Conservation (phyloP, 208 protist genomes). For the Phytomonas sp. region DNA sequence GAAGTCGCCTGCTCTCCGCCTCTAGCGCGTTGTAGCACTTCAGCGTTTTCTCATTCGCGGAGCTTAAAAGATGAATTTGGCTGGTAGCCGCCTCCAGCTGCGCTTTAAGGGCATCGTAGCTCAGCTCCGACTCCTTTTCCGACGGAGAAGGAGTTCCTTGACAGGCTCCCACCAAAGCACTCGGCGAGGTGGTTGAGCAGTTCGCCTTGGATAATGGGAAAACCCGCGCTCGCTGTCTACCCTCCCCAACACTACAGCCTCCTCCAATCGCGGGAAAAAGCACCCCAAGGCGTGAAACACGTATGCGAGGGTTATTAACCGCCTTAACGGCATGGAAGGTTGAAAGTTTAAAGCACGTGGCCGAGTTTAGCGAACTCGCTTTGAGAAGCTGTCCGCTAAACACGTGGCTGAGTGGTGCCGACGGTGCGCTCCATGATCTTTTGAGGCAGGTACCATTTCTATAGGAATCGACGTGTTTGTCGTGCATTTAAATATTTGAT, state of each 20-base stretch:
- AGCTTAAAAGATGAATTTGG: slow-evolving; percentile 60
- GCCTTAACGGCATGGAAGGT: not conserved
- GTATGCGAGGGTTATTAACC: not conserved
- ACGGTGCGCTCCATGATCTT: slow-evolving; percentile 2
- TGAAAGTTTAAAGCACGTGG: not conserved
- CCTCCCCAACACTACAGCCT: not conserved
- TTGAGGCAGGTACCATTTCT: not conserved
- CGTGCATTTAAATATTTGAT: not conserved
- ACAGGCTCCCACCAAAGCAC: not conserved
- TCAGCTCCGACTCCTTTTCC: not conserved
- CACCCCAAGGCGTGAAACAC: not conserved
- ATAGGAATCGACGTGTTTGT: not conserved
- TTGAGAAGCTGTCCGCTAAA: not conserved
- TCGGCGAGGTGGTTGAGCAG: not conserved
- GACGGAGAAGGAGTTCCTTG: not conserved
- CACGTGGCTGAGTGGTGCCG: not conserved
- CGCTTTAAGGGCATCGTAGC: slow-evolving; percentile 7
- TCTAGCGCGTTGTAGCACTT: slow-evolving; percentile 36
- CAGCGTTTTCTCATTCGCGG: slow-evolving; percentile 32
- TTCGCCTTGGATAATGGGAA: slow-evolving; percentile 1
- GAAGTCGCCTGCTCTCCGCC: slow-evolving; percentile 30
- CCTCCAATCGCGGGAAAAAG: not conserved
- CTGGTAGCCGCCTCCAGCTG: slow-evolving; percentile 36
- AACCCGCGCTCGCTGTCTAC: not conserved
- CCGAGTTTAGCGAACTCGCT: not conserved